Base-by-base conservation (phyloP, 148 eudicot genomes). In the Diospyros lotus region DNA sequence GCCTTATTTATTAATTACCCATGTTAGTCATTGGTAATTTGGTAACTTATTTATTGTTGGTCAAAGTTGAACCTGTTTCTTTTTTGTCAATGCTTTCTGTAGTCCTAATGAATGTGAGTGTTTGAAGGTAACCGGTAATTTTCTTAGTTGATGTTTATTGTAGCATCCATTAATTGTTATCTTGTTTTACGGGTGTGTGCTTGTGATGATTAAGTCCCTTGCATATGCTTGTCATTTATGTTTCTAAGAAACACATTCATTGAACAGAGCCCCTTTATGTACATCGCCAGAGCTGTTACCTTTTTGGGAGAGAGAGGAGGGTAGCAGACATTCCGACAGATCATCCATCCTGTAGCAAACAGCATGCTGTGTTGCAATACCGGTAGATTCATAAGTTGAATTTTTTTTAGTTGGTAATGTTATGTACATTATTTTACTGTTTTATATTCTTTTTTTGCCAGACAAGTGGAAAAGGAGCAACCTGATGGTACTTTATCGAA, bases 311-410 rank as follows among this genome's bases (percentile, higher is more conserved):
- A 84, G 98, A 94, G 74, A 86, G 98, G 76, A 94, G 96, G 87
- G 88, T 94, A 58, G 98, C 97, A 58, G 98, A 94, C 42, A 89
- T 93, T 77, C 98, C 96, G 1, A 90, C 93, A 15, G 96, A 89
- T 75, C 98, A 93, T 73, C 96, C 98, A 12, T 93, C 98, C 68
- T 90, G 98, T 84, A 93, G 98, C 83, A 93, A 93, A 80, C 98
- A 94, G 59, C 98, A 92, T 74, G 94, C 98, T 52, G 97, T 94
- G 73, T 97, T 94, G 75, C 97, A 92, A 76, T 94, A 75, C 43
- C 72, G 72, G 72, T 69, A 38, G 56, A 56, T 39, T 53, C 60
- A 53, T 69, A 38, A 38, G 6, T 69, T 39, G n/a, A 53, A 18
- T 18, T 68, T 38, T 68, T 38, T 12, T 17, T 50, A 13, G 14